These are phyloP conservation scores for Astragalus glycyphyllos DNA, from an alignment of 306 rosid species.

Conservation along the genomic window DNA sequence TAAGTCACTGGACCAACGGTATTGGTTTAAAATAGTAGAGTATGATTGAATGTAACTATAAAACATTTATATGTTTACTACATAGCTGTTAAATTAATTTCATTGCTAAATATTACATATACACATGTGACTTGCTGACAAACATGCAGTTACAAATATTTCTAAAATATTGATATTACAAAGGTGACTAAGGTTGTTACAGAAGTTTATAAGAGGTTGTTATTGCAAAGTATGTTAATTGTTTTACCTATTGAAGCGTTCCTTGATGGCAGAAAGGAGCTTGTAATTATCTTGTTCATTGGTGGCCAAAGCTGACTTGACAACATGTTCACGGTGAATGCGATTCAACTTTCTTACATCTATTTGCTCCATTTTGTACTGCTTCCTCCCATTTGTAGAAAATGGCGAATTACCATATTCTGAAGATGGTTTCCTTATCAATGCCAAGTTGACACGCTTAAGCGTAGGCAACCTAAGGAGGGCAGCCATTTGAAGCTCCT, in stretches of 20 bases:
- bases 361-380: constrained; percentile 36
- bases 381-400: background rate
- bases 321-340: constrained; percentile 62
- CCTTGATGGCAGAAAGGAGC: constrained; percentile 75
- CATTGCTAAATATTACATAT: too few species aligned
- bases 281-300: constrained; percentile 75
- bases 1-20: too few species aligned
- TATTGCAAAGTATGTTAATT: too few species aligned
- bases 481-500: constrained; percentile 78
- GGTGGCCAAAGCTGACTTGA: constrained; percentile 71
- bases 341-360: constrained; percentile 71
- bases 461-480: constrained; percentile 60
- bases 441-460: constrained; percentile 50
- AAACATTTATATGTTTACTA: too few species aligned
- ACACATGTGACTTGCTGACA: too few species aligned
- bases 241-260: constrained; percentile 53
- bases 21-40: too few species aligned
- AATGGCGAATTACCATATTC: background rate
- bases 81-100: too few species aligned
- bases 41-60: too few species aligned
- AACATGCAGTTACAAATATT: too few species aligned
- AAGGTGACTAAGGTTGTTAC: too few species aligned
- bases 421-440: constrained; percentile 43
- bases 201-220: too few species aligned
- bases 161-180: too few species aligned